A percentile compares a stretch with the other conserved stretches of the same genome.
These are phyloP conservation scores for Penicillium riverlandense DNA, from an alignment of 495 filamentous ascomycete species.

Conservation along the genomic window DNA sequence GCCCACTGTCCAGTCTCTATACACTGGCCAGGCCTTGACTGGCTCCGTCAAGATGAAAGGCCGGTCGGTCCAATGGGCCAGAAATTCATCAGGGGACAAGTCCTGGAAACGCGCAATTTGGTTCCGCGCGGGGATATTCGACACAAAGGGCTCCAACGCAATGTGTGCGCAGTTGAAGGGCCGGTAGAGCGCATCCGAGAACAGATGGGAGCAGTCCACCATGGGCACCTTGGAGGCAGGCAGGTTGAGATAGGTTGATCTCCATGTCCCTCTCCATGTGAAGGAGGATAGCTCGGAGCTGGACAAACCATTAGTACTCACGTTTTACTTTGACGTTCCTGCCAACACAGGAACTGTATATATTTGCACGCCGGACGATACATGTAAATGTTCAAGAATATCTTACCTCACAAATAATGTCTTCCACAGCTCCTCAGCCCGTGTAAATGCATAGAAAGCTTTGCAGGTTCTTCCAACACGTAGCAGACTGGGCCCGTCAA, in stretches of 20 bases:
- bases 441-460: slow-evolving; percentile 80
- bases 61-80: slow-evolving; percentile 63
- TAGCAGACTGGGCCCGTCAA: slow-evolving; percentile 58
- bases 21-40: slow-evolving; percentile 80
- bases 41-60: slow-evolving; percentile 86
- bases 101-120: slow-evolving; percentile 61
- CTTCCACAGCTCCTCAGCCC: slow-evolving; percentile 89
- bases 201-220: slow-evolving; percentile 65
- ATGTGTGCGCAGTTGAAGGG: slow-evolving; percentile 87
- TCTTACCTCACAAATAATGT: slow-evolving; percentile 78
- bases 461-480: slow-evolving; percentile 76
- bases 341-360: neutral
- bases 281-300: slow-evolving; percentile 38
- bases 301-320: too few relatives aligned
- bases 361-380: neutral
- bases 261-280: slow-evolving; percentile 82
- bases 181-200: slow-evolving; percentile 83
- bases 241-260: slow-evolving; percentile 66
- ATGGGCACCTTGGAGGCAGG: slow-evolving; percentile 46
- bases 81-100: slow-evolving; percentile 67
- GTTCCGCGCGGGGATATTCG: slow-evolving; percentile 66
- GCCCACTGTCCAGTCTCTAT: slow-evolving; percentile 63
- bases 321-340: neutral
- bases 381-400: neutral
- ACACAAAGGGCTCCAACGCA: slow-evolving; percentile 54